A percentile compares a stretch with the other conserved stretches of the same genome.
phyloP scores from a whole-genome alignment of 2,329 filamentous ascomycete genomes.

The Diaporthe amygdali region DNA sequence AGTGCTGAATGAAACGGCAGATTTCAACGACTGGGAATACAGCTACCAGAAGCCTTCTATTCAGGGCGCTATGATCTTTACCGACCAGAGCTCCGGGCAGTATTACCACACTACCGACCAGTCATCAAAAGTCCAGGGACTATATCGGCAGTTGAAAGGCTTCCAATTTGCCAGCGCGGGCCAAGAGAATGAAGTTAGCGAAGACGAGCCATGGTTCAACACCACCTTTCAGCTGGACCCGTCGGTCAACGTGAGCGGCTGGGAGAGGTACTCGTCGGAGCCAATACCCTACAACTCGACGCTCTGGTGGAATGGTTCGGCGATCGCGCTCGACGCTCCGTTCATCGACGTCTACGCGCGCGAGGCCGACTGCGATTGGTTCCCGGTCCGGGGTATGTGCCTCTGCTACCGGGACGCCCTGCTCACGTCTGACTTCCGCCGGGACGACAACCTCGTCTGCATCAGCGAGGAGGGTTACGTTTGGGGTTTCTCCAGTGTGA shows the following conservation, averaged over 20 bases:
- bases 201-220: not conserved
- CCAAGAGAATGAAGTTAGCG: not conserved
- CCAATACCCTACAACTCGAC: conserved; percentile 17
- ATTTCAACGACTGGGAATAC: not conserved
- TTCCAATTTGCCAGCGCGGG: conserved; percentile 8
- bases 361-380: not conserved
- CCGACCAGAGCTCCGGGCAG: not conserved
- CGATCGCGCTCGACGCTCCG: conserved; percentile 8
- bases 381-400: not conserved
- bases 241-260: not conserved
- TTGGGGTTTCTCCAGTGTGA: conserved; percentile 9
- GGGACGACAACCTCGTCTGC: not conserved
- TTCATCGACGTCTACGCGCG: not conserved
- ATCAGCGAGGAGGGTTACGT: conserved; percentile 17
- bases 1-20: not conserved
- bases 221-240: conserved; percentile 2
- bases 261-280: not conserved
- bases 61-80: not conserved
- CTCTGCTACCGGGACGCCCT: not conserved
- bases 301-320: conserved; percentile 6
- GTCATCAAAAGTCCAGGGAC: not conserved
- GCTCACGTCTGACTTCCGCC: not conserved
- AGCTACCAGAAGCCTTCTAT: not conserved
- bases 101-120: not conserved
- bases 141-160: conserved; percentile 6